Base-by-base conservation (phyloP, 192 early-diverging fungal species). In the Podila epigama region DNA sequence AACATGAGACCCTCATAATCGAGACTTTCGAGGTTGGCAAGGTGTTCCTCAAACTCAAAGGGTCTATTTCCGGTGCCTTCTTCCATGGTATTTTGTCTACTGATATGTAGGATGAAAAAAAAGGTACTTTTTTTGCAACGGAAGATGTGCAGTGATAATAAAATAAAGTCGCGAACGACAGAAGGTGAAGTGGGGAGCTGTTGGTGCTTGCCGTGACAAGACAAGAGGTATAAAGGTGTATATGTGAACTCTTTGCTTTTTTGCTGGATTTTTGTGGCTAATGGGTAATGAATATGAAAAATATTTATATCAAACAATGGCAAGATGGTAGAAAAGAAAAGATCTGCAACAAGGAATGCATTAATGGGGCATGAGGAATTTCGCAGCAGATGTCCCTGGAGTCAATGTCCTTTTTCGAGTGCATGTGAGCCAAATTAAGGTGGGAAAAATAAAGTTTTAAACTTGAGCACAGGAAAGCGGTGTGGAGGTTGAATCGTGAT, bases 31-130 rank as follows among this genome's bases (percentile, higher is more conserved):
- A 68, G 73, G 15, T 63, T 10, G n/a, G n/a, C n/a, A n/a, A n/a
- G n/a, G n/a, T n/a, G n/a, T 5, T 53, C 51, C 7, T 77, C 66
- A 16, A 77, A 29, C 11, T 68, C 56, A 28, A 61, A 67, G 35
- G 33, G 29, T 15, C 59, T 42, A 22, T 63, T 56, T 12, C 59
- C 56, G 4, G 50, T 37, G 1, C 36, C 52, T 10, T 48, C 44
- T 18, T 48, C 44, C 44, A 48, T 48, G 44, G n/a, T n/a, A n/a
- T n/a, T n/a, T n/a, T n/a, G n/a, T n/a, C n/a, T n/a, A n/a, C n/a
- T n/a, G n/a, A n/a, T n/a, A n/a, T n/a, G n/a, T n/a, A n/a, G n/a
- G n/a, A n/a, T n/a, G n/a, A n/a, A n/a, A n/a, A n/a, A n/a, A n/a
- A n/a, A n/a, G n/a, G n/a, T n/a, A n/a, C n/a, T n/a, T n/a, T n/a